A percentile compares a stretch with the other conserved stretches of the same genome.
Evolutionary conservation across 2,329 filamentous ascomycete genomes (phyloP).

Genomic region (Paraconiothyrium sp.): DNA sequence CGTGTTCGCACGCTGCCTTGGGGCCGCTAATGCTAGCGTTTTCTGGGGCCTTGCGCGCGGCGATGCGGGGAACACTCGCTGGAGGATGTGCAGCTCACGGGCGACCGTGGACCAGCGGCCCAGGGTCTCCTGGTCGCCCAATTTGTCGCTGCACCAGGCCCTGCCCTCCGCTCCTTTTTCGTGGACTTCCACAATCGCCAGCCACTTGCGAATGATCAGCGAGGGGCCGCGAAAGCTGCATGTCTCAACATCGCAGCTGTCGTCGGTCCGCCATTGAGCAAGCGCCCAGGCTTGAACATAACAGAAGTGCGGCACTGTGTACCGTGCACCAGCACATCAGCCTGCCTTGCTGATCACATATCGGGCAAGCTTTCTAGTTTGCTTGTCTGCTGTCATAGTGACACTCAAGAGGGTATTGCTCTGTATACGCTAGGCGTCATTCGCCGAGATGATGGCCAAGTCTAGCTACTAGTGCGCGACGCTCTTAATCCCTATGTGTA

Average conservation of each 20-base stretch:
- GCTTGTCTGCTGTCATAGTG: not conserved
- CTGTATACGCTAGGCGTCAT: not conserved
- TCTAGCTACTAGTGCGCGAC: not conserved
- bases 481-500: not conserved
- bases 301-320: not conserved
- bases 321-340: not conserved
- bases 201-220: constrained; percentile 19
- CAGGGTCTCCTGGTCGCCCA: constrained; percentile 20
- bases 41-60: constrained; percentile 24
- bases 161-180: constrained; percentile 42
- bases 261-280: not conserved
- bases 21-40: constrained; percentile 23
- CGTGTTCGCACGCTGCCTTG: constrained; percentile 17
- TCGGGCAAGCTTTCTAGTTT: not conserved
- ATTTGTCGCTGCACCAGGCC: constrained; percentile 15
- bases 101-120: constrained; percentile 5
- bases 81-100: not conserved
- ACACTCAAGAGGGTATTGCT: not conserved
- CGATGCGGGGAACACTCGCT: constrained; percentile 27
- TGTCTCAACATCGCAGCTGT: not conserved
- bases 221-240: not conserved
- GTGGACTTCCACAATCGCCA: constrained; percentile 34
- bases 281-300: not conserved
- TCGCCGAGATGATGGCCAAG: not conserved
- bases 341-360: constrained; percentile 1